Base-by-base conservation (phyloP, 805 yeast genomes). In the Wickerhamomyces xylosicus region DNA sequence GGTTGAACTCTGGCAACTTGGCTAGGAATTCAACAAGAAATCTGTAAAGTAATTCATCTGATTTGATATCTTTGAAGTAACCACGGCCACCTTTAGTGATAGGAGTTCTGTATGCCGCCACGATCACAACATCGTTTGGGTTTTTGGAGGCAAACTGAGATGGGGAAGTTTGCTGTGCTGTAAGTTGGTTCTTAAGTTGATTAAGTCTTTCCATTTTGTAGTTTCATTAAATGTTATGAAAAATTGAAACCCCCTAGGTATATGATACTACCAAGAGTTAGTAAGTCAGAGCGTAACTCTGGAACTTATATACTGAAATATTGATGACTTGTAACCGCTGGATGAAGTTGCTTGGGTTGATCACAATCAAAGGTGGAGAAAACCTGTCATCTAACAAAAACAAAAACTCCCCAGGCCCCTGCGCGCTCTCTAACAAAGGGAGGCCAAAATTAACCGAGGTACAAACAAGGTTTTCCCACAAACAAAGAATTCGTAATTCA, bases 71-170 rank as follows among this genome's bases (percentile, higher is more conserved):
- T 58, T 81, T 85, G 63, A 89, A 85, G 2, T 72, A 66, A 37
- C 97, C 97, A 58, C 77, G 79, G 37, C 90, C 86, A 31, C 92
- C 96, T 61, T 77, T 85, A 37, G 95, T 77, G 45, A 85, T 69
- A 22, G 97, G 90, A 3, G 97, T 85, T 65, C 97, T 77, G 68
- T 84, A 79, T 27, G 97, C 95, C 36, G 77, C 80, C 29, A 86
- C 87, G 41, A 90, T 77, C 34, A 90, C 97, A 31, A 90, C 94
- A 59, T 90, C 97, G 48, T 85, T 85, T 25, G 42, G 43, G 16
- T 41, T 42, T 38, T 52, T 48, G 14, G 40, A 16, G 3, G 36
- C 38, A 35, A 41, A 21, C 10, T 22, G 28, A 6, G 43, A 37
- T 8, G 41, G 37, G 10, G 43, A 33, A 31, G 42, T 31, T 16